Evolutionary conservation across 2,329 filamentous ascomycete genomes (phyloP).

Genomic region (Diaporthe sp.): DNA sequence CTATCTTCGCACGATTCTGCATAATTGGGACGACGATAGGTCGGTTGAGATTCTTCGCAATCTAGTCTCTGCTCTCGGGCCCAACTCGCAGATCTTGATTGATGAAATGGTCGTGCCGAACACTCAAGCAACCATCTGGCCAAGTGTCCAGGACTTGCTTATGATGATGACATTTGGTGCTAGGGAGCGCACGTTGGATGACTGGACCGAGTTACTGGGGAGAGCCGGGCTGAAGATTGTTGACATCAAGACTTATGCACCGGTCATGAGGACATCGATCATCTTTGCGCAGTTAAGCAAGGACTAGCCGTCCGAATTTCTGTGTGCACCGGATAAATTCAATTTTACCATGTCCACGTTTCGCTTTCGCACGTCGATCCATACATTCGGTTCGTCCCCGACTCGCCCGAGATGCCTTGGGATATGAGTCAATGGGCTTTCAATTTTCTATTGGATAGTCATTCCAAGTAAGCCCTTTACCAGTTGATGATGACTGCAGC

Average conservation of each 20-base stretch:
- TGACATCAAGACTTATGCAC: not conserved
- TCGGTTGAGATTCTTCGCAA: constrained; percentile 6
- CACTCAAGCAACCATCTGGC: not conserved
- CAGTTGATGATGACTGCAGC: not conserved
- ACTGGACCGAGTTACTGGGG: not conserved
- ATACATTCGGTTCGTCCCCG: not conserved
- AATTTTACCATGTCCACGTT: not conserved
- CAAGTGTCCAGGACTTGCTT: not conserved
- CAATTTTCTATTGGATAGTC: not conserved
- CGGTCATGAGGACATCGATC: not conserved
- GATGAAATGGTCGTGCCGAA: not conserved
- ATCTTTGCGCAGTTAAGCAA: not conserved
- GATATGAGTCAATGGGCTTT: not conserved
- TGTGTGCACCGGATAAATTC: not conserved
- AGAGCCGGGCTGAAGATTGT: not conserved
- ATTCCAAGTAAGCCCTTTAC: not conserved
- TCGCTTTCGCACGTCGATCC: not conserved
- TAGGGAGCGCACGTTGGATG: not conserved
- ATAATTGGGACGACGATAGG: not conserved
- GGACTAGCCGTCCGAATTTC: not conserved
- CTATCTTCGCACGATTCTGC: not conserved
- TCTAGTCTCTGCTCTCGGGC: not conserved
- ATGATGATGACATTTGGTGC: constrained; percentile 7
- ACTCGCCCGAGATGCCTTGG: not conserved
- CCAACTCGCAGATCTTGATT: not conserved